These are phyloP conservation scores for Cordyceps cateniannulata DNA, from an alignment of 2,329 filamentous ascomycete genomes.

Conservation along the genomic window DNA sequence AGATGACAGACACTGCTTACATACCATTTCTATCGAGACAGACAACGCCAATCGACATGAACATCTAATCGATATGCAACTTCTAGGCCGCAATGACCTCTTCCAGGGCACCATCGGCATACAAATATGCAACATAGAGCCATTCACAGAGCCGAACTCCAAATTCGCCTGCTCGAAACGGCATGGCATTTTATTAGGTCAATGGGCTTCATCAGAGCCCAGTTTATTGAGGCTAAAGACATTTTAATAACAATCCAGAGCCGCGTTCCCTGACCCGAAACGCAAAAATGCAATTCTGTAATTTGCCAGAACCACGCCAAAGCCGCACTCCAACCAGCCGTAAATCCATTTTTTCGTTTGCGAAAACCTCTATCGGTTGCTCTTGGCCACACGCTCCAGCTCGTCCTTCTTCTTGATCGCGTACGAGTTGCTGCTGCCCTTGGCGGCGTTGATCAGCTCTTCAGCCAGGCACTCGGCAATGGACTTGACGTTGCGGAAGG, in stretches of 20 bases:
- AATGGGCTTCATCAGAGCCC: conserved; percentile 24
- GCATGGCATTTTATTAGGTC: not conserved
- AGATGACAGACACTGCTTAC: too few species aligned
- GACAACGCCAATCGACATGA: not conserved
- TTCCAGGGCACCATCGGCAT: too few species aligned
- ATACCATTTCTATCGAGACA: not conserved
- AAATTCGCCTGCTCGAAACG: not conserved
- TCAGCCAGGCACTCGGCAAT: conserved; percentile 99
- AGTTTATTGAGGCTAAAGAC: conserved; percentile 38
- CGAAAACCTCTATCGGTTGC: conserved; percentile 82
- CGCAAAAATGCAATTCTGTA: conserved; percentile 40
- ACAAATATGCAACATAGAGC: too few species aligned
- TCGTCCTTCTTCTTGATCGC: conserved; percentile 99
- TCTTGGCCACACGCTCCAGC: conserved; percentile 99
- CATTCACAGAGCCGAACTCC: not conserved
- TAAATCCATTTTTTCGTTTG: conserved; percentile 17
- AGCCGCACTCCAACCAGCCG: conserved; percentile 33
- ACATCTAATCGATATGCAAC: not conserved
- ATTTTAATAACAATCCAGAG: conserved; percentile 35
- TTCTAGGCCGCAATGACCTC: not conserved
- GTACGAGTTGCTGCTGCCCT: conserved; percentile 99
- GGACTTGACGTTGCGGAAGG: conserved; percentile 99
- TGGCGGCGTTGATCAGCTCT: conserved; percentile 99
- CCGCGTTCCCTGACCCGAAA: conserved; percentile 41
- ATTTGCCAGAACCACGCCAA: conserved; percentile 40